Base-by-base conservation (phyloP, 345 rosid genomes). In the Capsella bursapastoris region DNA sequence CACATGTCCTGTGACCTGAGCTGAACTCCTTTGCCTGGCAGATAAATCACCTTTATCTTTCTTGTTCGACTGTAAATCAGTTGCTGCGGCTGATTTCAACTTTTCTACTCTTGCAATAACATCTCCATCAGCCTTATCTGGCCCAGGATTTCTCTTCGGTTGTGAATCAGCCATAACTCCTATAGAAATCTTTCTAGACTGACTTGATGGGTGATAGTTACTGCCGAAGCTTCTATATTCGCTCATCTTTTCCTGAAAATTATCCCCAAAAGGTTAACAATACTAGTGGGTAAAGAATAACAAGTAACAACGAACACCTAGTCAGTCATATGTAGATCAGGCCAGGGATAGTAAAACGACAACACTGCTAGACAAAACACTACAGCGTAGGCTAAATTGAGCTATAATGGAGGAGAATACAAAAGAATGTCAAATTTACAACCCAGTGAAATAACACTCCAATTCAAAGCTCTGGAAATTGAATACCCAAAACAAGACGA, bases 161-260 rank as follows among this genome's bases (percentile, higher is more conserved):
- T 49, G 75, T 57, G 91, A 74, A 73, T 86, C 92, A 8, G 72
- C 76, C 79, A 78, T 62, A 69, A 95, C 82, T 79, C 99, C 99
- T 34, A 95, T 85, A 25, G 97, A 92, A 29, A 90, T 83, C 86
- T 95, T 95, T 73, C 92, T 87, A 32, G 87, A 75, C 60, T 90
- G 97, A 79, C 93, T 90, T 57, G 86, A 83, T 22, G 82, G 90
- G 72, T 51, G 82, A 71, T 53, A 81, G 76, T 76, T 75, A 74
- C 88, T 85, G 68, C 89, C 90, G 64, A 79, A 79, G 78, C 91
- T 92, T 45, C 84, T 87, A 61, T 74, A 70, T 10, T 82, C 84
- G 38, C 81, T 85, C 88, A 84, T 82, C 61, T 58, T 81, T 73
- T 82, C 92, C 92, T 86, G 75, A 78, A 83, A 79, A 35, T 13